Evolutionary conservation across 75 land plant species (phyloP), one percentile per base, ranked within the genome.

Genomic region (Pinus tabuliformis): DNA sequence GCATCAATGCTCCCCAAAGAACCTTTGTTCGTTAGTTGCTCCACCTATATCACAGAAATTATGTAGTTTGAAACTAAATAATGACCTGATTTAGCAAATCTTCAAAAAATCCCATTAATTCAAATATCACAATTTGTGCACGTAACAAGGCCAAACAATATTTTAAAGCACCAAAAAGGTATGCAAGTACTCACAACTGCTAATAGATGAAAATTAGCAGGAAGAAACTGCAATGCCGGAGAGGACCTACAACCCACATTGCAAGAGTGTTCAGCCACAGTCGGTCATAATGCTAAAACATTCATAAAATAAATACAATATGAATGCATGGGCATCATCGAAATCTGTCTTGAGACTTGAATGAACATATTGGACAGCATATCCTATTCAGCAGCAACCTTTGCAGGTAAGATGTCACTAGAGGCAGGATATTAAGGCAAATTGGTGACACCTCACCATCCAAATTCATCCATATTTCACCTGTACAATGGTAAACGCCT

Each of bases 1-100:
- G 98, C 98, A 91, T 95, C 98, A 77, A 95, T 93, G 66, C 94
- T 91, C 58, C 85, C 92, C 76, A 95, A 89, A 75, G 96, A 95
- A 22, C 98, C 98, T 22, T 90, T 86, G 80, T 95, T 95, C 62
- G 92, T 78, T 71, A 82, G 80, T 73, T 91, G 93, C 77, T 93
- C 98, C 63, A 89, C 80, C 98, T 56, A 56, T 72, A 21, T n/a
- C 16, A 70, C 24, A 24, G 37, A 56, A n/a, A 77, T 75, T 21
- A 21, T 5, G 20, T 75, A 66, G 4, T 14, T 30, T 75, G 28
- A 33, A n/a, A 75, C 5, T 12, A 54, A 73, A 73, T 33, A 26
- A 30, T 9, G 58, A 73, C 37, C 75, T 58, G 58, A 11, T 45
- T 57, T 73, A 54, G 36, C 6, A 59, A 73, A 20, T 20, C 28